Evolutionary conservation across 2,329 filamentous ascomycete species (phyloP).

Genomic region (Sporothrix sp.): DNA sequence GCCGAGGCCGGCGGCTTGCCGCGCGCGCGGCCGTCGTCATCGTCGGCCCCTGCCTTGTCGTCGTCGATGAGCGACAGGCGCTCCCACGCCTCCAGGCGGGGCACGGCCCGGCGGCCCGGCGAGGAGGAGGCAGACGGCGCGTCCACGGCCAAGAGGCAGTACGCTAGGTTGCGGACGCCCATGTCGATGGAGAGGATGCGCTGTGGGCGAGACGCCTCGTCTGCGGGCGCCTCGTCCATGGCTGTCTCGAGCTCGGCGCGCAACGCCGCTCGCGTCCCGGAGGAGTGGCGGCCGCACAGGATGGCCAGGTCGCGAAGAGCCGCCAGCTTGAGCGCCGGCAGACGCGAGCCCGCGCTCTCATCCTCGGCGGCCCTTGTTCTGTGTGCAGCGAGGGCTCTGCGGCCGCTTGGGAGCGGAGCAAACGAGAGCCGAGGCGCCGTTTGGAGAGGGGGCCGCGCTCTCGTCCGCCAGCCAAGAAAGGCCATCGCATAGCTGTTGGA

Average conservation of each 20-base stretch:
- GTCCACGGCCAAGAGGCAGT: constrained; percentile 44
- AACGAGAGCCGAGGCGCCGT: background rate
- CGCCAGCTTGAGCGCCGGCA: background rate
- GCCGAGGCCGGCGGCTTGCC: constrained; percentile 4
- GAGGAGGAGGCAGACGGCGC: no score
- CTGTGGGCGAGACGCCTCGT: background rate
- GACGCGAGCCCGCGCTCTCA: background rate
- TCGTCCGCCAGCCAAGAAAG: no score
- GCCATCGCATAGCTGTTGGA: no score
- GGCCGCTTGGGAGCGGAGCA: background rate
- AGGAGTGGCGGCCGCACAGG: constrained; percentile 49
- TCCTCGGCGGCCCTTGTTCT: background rate
- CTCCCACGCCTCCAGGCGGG: constrained; percentile 22
- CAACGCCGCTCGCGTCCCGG: constrained; percentile 37
- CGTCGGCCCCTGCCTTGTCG: background rate
- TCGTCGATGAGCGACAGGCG: constrained; percentile 18
- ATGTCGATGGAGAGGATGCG: constrained; percentile 72
- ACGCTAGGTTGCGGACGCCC: constrained; percentile 74
- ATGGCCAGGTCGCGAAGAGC: constrained; percentile 47
- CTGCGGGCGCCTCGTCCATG: constrained; percentile 15
- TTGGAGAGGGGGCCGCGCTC: background rate
- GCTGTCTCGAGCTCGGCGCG: constrained; percentile 41
- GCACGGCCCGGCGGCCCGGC: background rate
- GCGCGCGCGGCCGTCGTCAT: background rate
- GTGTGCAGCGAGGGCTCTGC: background rate